Percentiles rank a stretch among this genome's conserved stretches.
Conservation (phyloP, 2,329 filamentous ascomycete species). For the Diaporthe velutina region DNA sequence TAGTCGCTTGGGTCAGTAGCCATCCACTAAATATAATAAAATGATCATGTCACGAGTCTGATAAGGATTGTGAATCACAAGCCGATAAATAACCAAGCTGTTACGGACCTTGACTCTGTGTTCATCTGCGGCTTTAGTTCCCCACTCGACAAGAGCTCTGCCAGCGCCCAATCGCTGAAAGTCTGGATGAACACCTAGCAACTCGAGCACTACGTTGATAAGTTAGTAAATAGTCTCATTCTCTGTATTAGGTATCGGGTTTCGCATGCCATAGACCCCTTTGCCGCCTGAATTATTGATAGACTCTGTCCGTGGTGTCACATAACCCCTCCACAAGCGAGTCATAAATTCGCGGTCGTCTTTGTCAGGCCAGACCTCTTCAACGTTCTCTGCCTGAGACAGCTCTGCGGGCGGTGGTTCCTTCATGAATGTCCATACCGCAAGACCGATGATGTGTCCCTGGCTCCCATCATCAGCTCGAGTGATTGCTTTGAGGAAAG, state of each 20-base stretch:
- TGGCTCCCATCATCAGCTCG: background rate
- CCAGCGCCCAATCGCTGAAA: background rate
- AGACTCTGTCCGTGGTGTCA: background rate
- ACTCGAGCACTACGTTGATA: background rate
- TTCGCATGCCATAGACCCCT: background rate
- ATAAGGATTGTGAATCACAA: too few relatives aligned
- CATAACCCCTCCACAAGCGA: background rate
- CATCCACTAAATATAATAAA: too few relatives aligned
- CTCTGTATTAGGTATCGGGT: background rate
- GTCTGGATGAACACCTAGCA: background rate
- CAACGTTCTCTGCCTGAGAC: background rate
- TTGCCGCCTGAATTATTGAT: background rate
- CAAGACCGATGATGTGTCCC: background rate
- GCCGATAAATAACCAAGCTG: too few relatives aligned
- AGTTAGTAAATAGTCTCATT: background rate
- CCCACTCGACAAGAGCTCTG: conserved; percentile 12
- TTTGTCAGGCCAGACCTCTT: background rate
- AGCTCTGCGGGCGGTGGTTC: conserved; percentile 2
- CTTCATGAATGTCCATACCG: conserved; percentile 5
- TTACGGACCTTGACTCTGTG: background rate
- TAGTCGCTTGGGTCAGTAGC: background rate
- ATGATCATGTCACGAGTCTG: too few relatives aligned
- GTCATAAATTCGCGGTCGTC: conserved; percentile 11
- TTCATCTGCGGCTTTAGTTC: background rate
- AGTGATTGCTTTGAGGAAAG: background rate